Evolutionary conservation across 148 eudicot genomes (phyloP), one percentile per base, ranked within the genome.

Genomic region (Fallopia convolvulus): DNA sequence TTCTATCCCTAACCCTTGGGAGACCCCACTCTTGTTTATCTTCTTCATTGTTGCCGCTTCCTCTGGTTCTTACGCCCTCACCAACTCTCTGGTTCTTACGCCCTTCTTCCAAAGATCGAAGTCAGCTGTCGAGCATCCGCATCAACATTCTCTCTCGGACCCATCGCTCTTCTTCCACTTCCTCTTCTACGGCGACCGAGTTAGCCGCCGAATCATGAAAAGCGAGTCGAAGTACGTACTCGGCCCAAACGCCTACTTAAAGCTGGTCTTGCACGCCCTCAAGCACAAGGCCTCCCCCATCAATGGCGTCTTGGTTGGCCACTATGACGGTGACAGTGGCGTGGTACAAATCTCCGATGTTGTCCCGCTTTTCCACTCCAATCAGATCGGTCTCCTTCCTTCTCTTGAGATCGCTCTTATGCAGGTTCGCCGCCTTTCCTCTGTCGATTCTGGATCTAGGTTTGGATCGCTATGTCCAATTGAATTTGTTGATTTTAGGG

Each of bases 321-420:
- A 89, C 18, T 74, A 60, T 77, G 63, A 72, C 75, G 85, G 72
- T 75, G 63, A 72, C 75, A 82, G 56, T 56, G 83, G 74, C 12
- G 80, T 84, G 11, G 89, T 91, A 2, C 88, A 90, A 75, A 85
- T 94, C 86, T 68, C 86, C 68, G 98, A 94, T 5, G 84, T 93
- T 40, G 90, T 94, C 33, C 97, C 97, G 2, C 94, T 91, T 58
- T 94, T 87, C 75, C 98, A 94, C 81, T 83, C 94, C 9, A 42
- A 15, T 20, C 91, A 81, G 80, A 88, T 91, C 86, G 90, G 86
- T 21, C 88, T 94, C 60, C 89, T 94, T 14, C 94, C 98, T 75
- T 81, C 97, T 41, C 98, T 94, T 66, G 97, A 94, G 83, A 94
- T 94, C 76, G 90, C 97, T n/a, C 90, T 94, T 46, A 79, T 89